A percentile compares a stretch with the other conserved stretches of the same genome.
Conservation (phyloP, 768 basidiomycete species). For the Epithele typhae region DNA sequence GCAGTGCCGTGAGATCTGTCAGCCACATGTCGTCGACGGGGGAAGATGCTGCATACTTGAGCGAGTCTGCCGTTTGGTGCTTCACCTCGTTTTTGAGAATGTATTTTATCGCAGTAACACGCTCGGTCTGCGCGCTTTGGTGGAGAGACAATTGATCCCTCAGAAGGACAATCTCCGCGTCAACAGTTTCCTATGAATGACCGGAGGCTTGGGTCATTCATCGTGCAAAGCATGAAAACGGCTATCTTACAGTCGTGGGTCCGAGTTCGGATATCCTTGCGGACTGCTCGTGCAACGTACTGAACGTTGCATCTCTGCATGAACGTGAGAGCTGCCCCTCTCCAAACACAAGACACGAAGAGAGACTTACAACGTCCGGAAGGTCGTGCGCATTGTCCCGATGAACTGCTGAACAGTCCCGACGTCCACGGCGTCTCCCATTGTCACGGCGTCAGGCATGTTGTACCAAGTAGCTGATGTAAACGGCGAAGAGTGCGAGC, state of each 20-base stretch:
- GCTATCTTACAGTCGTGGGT: slow-evolving; percentile 27
- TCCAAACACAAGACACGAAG: too few species aligned
- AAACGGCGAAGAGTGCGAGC: not conserved
- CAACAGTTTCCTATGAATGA: slow-evolving; percentile 15
- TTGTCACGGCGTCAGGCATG: not conserved
- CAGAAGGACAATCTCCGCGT: slow-evolving; percentile 19
- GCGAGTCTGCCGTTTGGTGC: slow-evolving; percentile 22
- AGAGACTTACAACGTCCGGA: slow-evolving; percentile 15
- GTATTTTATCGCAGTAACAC: not conserved
- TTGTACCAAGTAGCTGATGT: not conserved
- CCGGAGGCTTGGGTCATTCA: not conserved
- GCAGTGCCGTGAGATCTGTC: too few species aligned
- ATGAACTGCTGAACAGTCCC: slow-evolving; percentile 12
- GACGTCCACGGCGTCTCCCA: slow-evolving; percentile 1
- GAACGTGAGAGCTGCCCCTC: not conserved
- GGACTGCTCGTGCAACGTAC: slow-evolving; percentile 28
- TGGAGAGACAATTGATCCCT: slow-evolving; percentile 18
- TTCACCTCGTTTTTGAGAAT: slow-evolving; percentile 23
- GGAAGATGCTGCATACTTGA: slow-evolving; percentile 27
- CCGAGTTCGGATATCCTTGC: slow-evolving; percentile 23
- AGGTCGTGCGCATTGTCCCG: slow-evolving; percentile 12
- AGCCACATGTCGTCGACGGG: too few species aligned
- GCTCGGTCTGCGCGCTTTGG: slow-evolving; percentile 23
- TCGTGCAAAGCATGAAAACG: not conserved
- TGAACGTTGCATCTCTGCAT: slow-evolving; percentile 28